A percentile compares a stretch with the other conserved stretches of the same genome.
Conservation (phyloP, 1,284 basidiomycete genomes). For the Leccinum subspadiceum region DNA sequence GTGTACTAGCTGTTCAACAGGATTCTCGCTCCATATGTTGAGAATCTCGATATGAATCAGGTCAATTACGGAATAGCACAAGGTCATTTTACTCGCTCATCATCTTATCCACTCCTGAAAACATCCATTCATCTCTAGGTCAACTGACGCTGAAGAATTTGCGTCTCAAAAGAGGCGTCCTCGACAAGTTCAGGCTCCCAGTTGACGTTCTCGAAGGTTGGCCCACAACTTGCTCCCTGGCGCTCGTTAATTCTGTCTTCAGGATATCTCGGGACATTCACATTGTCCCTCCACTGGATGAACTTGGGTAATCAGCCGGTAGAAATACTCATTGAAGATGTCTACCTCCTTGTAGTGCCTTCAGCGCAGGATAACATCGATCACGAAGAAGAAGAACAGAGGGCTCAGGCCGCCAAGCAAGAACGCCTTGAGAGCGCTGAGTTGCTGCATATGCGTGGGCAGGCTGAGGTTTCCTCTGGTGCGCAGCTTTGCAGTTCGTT, state of each 20-base stretch:
- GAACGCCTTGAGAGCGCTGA: slow-evolving; percentile 91
- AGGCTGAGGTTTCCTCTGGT: slow-evolving; percentile 55
- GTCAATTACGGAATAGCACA: slow-evolving; percentile 94
- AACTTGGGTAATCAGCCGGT: slow-evolving; percentile 93
- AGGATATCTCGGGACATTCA: slow-evolving; percentile 93
- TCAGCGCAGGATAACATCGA: slow-evolving; percentile 73
- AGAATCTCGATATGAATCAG: slow-evolving; percentile 93
- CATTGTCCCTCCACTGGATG: slow-evolving; percentile 93
- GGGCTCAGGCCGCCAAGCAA: slow-evolving; percentile 84
- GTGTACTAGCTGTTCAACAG: slow-evolving; percentile 77
- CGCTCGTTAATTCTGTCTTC: not conserved
- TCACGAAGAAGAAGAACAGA: slow-evolving; percentile 81
- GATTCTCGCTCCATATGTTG: slow-evolving; percentile 93
- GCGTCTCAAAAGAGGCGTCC: slow-evolving; percentile 88
- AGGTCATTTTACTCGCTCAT: slow-evolving; percentile 45
- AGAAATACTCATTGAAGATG: slow-evolving; percentile 90
- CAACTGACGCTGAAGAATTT: slow-evolving; percentile 82
- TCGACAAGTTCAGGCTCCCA: slow-evolving; percentile 96
- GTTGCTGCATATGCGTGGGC: slow-evolving; percentile 73
- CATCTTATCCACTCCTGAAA: not conserved
- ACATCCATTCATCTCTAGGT: slow-evolving; percentile 47
- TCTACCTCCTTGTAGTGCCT: slow-evolving; percentile 92
- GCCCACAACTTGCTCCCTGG: not conserved
- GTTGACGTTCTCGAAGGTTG: slow-evolving; percentile 94
- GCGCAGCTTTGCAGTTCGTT: slow-evolving; percentile 13